Evolutionary conservation across 176 grass and related monocot species (phyloP).

Genomic region (Ampelocalamus luodianensis): DNA sequence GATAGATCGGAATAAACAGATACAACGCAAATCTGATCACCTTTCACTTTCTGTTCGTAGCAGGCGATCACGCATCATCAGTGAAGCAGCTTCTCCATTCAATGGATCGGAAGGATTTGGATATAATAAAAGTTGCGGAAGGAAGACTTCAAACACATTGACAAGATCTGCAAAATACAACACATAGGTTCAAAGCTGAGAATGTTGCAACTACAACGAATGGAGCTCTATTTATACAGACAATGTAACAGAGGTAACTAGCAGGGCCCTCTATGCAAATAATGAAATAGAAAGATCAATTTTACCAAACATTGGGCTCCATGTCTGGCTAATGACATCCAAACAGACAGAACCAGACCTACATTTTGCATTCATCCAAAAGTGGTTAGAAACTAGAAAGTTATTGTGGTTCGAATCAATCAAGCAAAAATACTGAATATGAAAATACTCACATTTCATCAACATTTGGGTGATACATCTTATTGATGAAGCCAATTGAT

Average conservation of each 20-base stretch:
- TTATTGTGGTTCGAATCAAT: neutral
- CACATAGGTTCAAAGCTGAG: constrained; percentile 21
- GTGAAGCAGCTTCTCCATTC: constrained; percentile 87
- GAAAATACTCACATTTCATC: constrained; percentile 80
- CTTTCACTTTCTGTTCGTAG: constrained; percentile 99
- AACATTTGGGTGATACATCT: constrained; percentile 96
- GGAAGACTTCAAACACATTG: constrained; percentile 92
- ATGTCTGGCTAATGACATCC: constrained; percentile 98
- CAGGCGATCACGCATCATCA: constrained; percentile 92
- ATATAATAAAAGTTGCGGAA: constrained; percentile 87
- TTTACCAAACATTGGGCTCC: constrained; percentile 98
- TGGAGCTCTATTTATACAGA: constrained; percentile 5
- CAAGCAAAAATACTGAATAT: neutral
- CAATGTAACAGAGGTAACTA: neutral
- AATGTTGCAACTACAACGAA: neutral
- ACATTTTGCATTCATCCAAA: constrained; percentile 13
- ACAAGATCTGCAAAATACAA: constrained; percentile 66
- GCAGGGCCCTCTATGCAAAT: neutral
- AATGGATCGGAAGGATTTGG: constrained; percentile 94
- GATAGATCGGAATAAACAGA: neutral
- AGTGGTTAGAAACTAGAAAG: constrained; percentile 7
- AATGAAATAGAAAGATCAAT: neutral
- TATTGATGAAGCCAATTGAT: constrained; percentile 84
- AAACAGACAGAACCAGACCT: constrained; percentile 96
- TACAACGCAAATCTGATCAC: neutral